A percentile compares a stretch with the other conserved stretches of the same genome.
These are phyloP conservation scores for Lizonia empirigonia DNA, from an alignment of 2,329 filamentous ascomycete species.

Conservation along the genomic window DNA sequence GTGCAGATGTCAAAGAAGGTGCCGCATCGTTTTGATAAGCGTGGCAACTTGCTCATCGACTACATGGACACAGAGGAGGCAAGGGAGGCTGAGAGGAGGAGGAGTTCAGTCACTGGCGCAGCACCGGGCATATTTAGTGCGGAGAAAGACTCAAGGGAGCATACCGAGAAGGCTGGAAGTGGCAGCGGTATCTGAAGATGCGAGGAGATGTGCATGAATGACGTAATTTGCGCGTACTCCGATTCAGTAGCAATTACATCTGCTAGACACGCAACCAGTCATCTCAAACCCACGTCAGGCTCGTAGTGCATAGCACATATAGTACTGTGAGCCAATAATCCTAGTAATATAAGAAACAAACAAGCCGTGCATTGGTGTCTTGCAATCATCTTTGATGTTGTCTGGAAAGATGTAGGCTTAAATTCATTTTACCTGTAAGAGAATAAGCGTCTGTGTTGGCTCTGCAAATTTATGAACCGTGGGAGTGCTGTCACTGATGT, in stretches of 20 bases:
- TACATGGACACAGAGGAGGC: constrained; percentile 53
- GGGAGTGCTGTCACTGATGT: neutral
- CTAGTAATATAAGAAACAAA: too few species aligned
- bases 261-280: too few species aligned
- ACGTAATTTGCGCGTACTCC: too few species aligned
- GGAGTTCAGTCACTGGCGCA: constrained; percentile 34
- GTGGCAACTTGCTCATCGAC: constrained; percentile 61
- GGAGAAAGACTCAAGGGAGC: constrained; percentile 10
- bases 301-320: too few species aligned
- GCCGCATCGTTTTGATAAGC: constrained; percentile 63
- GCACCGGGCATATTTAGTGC: constrained; percentile 2
- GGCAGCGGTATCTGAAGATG: neutral
- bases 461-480: neutral
- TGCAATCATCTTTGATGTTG: too few species aligned
- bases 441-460: neutral
- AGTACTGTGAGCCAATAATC: too few species aligned
- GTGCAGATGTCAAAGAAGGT: constrained; percentile 57
- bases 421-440: too few species aligned
- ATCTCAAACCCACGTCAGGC: too few species aligned
- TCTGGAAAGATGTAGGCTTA: too few species aligned
- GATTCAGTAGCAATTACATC: too few species aligned
- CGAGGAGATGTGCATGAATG: too few species aligned
- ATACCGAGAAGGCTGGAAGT: constrained; percentile 9
- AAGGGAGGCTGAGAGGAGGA: constrained; percentile 34
- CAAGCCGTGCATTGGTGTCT: too few species aligned